These are phyloP conservation scores for Datura wrightii DNA, from an alignment of 257 asterid genomes.

Conservation along the genomic window DNA sequence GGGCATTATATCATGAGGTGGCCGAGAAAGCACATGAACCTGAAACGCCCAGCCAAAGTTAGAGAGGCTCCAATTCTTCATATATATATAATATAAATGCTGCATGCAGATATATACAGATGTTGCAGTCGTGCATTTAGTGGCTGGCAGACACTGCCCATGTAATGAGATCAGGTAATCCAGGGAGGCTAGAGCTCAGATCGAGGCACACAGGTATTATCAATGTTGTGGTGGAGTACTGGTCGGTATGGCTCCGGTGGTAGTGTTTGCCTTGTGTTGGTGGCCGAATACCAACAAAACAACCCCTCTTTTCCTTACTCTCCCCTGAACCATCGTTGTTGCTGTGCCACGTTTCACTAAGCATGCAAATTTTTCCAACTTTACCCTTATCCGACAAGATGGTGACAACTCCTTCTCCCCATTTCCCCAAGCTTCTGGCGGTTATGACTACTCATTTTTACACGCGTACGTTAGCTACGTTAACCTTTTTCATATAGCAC, in stretches of 20 bases:
- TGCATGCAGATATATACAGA: neutral
- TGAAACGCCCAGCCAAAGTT: neutral
- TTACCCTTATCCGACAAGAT: slow-evolving; percentile 10
- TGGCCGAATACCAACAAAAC: neutral
- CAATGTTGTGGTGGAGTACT: slow-evolving; percentile 1
- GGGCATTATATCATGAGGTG: slow-evolving; percentile 12
- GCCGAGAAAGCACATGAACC: slow-evolving; percentile 21
- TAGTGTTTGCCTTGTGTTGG: neutral
- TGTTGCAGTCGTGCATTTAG: slow-evolving; percentile 27
- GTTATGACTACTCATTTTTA: slow-evolving; percentile 24
- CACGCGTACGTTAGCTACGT: neutral
- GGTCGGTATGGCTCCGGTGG: slow-evolving; percentile 10
- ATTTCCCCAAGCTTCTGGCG: slow-evolving; percentile 18
- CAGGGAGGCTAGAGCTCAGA: neutral
- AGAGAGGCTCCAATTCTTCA: slow-evolving; percentile 16
- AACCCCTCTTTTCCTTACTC: neutral
- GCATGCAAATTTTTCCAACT: slow-evolving; percentile 19
- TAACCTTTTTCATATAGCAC: neutral
- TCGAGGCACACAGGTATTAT: slow-evolving; percentile 24
- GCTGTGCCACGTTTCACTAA: slow-evolving; percentile 14
- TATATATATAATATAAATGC: neutral
- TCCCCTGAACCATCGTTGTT: neutral
- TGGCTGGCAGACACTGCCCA: slow-evolving; percentile 16
- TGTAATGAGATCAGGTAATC: neutral
- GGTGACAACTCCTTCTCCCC: slow-evolving; percentile 17